Base-by-base conservation (phyloP, 1,284 basidiomycete species). In the Boletus smithii region DNA sequence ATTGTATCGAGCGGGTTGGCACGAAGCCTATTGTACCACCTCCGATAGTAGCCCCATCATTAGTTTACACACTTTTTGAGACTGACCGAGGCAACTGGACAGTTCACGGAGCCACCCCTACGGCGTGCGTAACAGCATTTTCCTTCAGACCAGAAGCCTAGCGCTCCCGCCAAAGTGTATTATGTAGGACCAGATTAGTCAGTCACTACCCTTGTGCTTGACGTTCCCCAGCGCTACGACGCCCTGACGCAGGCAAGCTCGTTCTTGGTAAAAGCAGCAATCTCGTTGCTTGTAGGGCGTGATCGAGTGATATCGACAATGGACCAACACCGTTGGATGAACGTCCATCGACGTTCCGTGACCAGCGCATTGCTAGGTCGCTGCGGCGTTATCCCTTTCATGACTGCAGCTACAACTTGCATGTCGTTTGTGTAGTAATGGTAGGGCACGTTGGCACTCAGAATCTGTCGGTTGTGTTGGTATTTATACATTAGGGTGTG, bases 401-500 rank as follows among this genome's bases (percentile, higher is more conserved):
- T 48, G 26, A 60, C 33, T 0, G 47, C 55, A 34, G 43, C 31
- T 7, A 59, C n/a, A 13, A 59, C 37, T 26, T 51, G 50, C 2
- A 13, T 45, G 2, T 58, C 58, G 11, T 44, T 39, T 0, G 11
- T 4, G 26, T 45, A 58, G 33, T 56, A 49, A 23, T 60, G 34
- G 18, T 56, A 55, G 2, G 50, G 50, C 8, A 56, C 29, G 30
- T 44, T 56, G 23, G 43, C 37, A 2, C 30, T 49, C 23, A 55
- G 16, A n/a, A 51, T 53, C 46, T 53, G 17, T n/a, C 0, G 22
- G 7, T 10, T 33, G 14, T 17, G 29, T 20, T 23, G n/a, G 17
- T 32, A 17, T 11, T 13, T 32, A n/a, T n/a, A n/a, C n/a, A n/a
- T n/a, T n/a, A n/a, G n/a, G 6, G 9, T 22, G 11, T 10, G 6